Evolutionary conservation across 495 filamentous ascomycete species (phyloP).

Genomic region (Penicillium turbatum): DNA sequence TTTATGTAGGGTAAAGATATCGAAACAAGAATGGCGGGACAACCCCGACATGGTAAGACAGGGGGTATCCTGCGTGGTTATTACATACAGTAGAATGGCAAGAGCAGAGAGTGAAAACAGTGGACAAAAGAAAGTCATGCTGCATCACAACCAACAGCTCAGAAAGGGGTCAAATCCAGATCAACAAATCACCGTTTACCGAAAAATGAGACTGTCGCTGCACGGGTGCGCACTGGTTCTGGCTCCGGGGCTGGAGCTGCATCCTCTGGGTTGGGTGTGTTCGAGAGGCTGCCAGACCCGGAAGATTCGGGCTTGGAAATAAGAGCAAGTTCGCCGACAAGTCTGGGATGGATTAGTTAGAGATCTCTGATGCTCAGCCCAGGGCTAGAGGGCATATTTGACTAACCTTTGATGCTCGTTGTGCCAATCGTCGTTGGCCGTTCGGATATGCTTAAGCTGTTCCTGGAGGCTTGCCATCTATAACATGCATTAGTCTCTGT

Average conservation of each 20-base stretch:
- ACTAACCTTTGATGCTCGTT: slow-evolving; percentile 44
- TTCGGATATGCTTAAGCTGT: slow-evolving; percentile 49
- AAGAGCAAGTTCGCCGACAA: slow-evolving; percentile 42
- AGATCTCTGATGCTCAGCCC: background rate
- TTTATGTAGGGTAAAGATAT: slow-evolving; percentile 8
- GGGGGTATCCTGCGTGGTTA: slow-evolving; percentile 43
- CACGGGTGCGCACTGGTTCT: slow-evolving; percentile 14
- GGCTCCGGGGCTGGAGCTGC: slow-evolving; percentile 18
- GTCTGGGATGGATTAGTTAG: slow-evolving; percentile 18
- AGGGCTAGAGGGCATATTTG: background rate
- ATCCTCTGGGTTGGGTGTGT: slow-evolving; percentile 31
- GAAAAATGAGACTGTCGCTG: slow-evolving; percentile 11
- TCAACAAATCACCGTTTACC: slow-evolving; percentile 4
- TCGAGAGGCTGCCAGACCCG: slow-evolving; percentile 30
- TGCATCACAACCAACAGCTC: slow-evolving; percentile 6
- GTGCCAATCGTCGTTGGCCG: slow-evolving; percentile 44
- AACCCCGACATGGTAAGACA: slow-evolving; percentile 15
- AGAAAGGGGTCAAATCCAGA: background rate
- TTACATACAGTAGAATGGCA: slow-evolving; percentile 37
- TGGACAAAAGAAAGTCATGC: slow-evolving; percentile 23
- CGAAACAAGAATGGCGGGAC: slow-evolving; percentile 8
- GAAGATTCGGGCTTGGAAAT: slow-evolving; percentile 36
- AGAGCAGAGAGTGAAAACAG: slow-evolving; percentile 26
- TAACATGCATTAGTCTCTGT: slow-evolving; percentile 24
- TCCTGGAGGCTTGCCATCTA: slow-evolving; percentile 52